phyloP scores from a whole-genome alignment of 306 rosid genomes.

The Vigna mungo region DNA sequence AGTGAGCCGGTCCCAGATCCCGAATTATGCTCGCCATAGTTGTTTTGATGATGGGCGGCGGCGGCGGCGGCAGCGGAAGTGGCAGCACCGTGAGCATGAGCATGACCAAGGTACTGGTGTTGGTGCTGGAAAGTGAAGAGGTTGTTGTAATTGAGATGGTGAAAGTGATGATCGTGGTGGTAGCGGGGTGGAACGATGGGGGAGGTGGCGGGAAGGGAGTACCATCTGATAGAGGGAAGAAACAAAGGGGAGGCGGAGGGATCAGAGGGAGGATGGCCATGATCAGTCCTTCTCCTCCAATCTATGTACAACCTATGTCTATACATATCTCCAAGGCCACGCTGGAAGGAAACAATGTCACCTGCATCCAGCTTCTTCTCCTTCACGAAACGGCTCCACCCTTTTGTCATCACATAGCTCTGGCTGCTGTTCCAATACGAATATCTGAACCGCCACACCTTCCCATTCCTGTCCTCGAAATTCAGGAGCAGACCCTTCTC shows the following conservation, averaged over 20 bases:
- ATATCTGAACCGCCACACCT: slow-evolving; percentile 82
- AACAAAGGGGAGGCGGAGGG: slow-evolving; percentile 42
- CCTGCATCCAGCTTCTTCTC: slow-evolving; percentile 90
- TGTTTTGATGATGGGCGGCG: neutral
- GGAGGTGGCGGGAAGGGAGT: slow-evolving; percentile 48
- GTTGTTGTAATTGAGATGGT: slow-evolving; percentile 45
- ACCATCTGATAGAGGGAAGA: slow-evolving; percentile 50
- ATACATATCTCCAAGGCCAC: slow-evolving; percentile 62
- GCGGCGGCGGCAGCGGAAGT: neutral
- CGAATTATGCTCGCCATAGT: slow-evolving; percentile 25
- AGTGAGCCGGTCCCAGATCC: slow-evolving; percentile 39
- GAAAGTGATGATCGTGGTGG: slow-evolving; percentile 44
- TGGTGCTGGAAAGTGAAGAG: slow-evolving; percentile 40
- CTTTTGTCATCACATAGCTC: slow-evolving; percentile 93
- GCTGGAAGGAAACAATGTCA: slow-evolving; percentile 78
- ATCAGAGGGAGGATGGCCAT: slow-evolving; percentile 12
- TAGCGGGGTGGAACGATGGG: slow-evolving; percentile 21
- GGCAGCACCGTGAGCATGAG: neutral
- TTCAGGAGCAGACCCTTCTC: slow-evolving; percentile 80
- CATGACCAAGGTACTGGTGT: slow-evolving; percentile 8
- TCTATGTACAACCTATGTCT: slow-evolving; percentile 71
- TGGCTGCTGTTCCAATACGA: slow-evolving; percentile 95
- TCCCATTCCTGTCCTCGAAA: slow-evolving; percentile 73
- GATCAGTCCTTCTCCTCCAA: slow-evolving; percentile 62
- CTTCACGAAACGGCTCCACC: slow-evolving; percentile 93